A percentile compares a stretch with the other conserved stretches of the same genome.
Evolutionary conservation across 345 rosid genomes (phyloP).

Genomic region (Carallia pectinifolia): DNA sequence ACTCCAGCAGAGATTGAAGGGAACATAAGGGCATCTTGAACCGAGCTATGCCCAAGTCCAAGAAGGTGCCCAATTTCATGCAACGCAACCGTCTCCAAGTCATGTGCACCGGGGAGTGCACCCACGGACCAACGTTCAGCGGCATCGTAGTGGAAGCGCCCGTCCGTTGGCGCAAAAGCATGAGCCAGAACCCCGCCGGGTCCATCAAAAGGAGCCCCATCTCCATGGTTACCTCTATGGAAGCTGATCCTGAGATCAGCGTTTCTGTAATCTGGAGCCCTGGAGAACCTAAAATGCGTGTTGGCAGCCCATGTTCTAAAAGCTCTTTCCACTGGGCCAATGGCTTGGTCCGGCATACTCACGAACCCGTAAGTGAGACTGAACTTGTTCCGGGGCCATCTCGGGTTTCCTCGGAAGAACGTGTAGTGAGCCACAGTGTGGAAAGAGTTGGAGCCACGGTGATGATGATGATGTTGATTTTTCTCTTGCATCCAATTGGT

Average conservation of each 20-base stretch:
- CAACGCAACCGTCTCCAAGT: constrained; percentile 11
- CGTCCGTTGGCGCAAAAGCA: constrained; percentile 25
- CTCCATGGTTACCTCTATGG: constrained; percentile 21
- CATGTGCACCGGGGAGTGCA: background rate
- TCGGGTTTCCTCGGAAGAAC: constrained; percentile 18
- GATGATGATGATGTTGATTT: background rate
- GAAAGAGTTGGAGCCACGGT: constrained; percentile 2
- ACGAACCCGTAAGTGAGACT: constrained; percentile 30
- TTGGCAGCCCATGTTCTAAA: constrained; percentile 25
- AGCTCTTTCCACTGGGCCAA: constrained; percentile 18
- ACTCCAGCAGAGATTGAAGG: background rate
- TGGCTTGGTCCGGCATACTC: background rate
- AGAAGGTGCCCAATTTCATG: constrained; percentile 27
- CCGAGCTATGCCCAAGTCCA: constrained; percentile 12
- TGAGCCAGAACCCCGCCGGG: constrained; percentile 23
- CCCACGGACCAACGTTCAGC: constrained; percentile 26
- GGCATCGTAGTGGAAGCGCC: constrained; percentile 33
- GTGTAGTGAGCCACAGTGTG: constrained; percentile 25
- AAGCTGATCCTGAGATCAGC: constrained; percentile 34
- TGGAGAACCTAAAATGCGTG: constrained; percentile 25
- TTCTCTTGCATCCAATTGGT: constrained; percentile 21
- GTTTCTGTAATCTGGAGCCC: background rate
- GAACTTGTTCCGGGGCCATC: constrained; percentile 31
- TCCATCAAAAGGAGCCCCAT: constrained; percentile 21
- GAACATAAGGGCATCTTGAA: constrained; percentile 15